These are phyloP conservation scores for Ceratorhiza oryzae-sativae DNA, from an alignment of 1,284 basidiomycete species.

Conservation along the genomic window DNA sequence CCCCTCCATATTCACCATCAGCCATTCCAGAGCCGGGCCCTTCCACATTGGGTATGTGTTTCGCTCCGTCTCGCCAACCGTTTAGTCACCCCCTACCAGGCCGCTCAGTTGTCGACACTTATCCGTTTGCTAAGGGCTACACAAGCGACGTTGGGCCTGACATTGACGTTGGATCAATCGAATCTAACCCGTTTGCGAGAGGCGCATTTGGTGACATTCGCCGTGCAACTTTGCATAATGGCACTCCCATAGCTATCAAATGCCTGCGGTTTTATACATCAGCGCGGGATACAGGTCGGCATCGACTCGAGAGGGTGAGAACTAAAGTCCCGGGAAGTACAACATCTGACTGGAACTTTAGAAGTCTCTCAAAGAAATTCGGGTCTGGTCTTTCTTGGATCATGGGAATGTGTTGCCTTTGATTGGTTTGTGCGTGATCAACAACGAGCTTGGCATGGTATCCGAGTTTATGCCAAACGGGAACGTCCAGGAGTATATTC, in stretches of 20 bases:
- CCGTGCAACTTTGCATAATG: slow-evolving; percentile 6
- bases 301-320: slow-evolving; percentile 22
- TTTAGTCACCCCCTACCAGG: neutral
- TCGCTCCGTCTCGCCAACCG: too few relatives aligned
- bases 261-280: slow-evolving; percentile 31
- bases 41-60: neutral
- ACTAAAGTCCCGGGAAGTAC: neutral
- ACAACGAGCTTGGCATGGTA: slow-evolving; percentile 33
- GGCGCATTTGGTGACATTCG: slow-evolving; percentile 31
- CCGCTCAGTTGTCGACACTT: slow-evolving; percentile 16
- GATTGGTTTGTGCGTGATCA: slow-evolving; percentile 23
- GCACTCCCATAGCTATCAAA: slow-evolving; percentile 21
- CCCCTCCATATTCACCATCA: slow-evolving; percentile 14
- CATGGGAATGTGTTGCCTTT: slow-evolving; percentile 27
- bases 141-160: slow-evolving; percentile 21
- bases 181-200: slow-evolving; percentile 11
- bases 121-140: slow-evolving; percentile 34
- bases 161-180: slow-evolving; percentile 21
- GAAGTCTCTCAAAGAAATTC: slow-evolving; percentile 32
- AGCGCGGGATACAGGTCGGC: slow-evolving; percentile 24
- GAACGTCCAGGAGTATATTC: slow-evolving; percentile 28
- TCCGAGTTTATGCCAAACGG: slow-evolving; percentile 37
- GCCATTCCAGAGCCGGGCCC: neutral
- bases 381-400: slow-evolving; percentile 23
- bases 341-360: neutral